phyloP scores from a whole-genome alignment of 2,329 filamentous ascomycete genomes.

The Pseudopithomyces maydicus region DNA sequence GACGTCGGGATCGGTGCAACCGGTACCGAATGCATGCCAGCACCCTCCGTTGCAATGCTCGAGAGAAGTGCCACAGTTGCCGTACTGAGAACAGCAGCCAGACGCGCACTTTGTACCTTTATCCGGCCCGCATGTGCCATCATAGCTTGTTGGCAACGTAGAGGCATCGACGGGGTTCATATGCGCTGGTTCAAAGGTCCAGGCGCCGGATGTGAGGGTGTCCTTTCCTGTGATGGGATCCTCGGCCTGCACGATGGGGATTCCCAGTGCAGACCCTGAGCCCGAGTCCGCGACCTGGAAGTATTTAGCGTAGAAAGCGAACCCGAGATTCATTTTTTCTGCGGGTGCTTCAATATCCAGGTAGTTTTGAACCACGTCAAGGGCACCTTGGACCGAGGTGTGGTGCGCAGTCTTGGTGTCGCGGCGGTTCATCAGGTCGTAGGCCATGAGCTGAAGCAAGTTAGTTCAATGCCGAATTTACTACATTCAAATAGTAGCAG shows the following conservation, averaged over 20 bases:
- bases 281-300: conserved; percentile 60
- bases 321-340: conserved; percentile 66
- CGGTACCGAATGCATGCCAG: conserved; percentile 40
- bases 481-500: neutral
- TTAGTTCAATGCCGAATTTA: neutral
- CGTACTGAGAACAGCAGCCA: conserved; percentile 40
- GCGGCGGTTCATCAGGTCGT: conserved; percentile 74
- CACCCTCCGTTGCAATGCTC: conserved; percentile 40
- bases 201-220: conserved; percentile 61
- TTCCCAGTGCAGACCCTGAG: conserved; percentile 57
- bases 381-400: conserved; percentile 63
- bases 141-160: conserved; percentile 19
- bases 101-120: conserved; percentile 30
- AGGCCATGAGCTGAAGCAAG: conserved; percentile 63
- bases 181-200: conserved; percentile 52
- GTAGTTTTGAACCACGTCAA: conserved; percentile 63
- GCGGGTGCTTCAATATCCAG: conserved; percentile 60
- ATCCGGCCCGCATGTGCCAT: conserved; percentile 40
- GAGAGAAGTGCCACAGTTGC: conserved; percentile 34
- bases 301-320: conserved; percentile 73
- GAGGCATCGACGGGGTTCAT: conserved; percentile 27
- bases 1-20: conserved; percentile 57
- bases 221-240: conserved; percentile 64
- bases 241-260: conserved; percentile 64
- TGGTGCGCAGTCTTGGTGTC: conserved; percentile 69